Percentiles rank a stretch among this genome's conserved stretches.
phyloP scores from a whole-genome alignment of 192 early-diverging fungal genomes.

The Coemansia sp. region DNA sequence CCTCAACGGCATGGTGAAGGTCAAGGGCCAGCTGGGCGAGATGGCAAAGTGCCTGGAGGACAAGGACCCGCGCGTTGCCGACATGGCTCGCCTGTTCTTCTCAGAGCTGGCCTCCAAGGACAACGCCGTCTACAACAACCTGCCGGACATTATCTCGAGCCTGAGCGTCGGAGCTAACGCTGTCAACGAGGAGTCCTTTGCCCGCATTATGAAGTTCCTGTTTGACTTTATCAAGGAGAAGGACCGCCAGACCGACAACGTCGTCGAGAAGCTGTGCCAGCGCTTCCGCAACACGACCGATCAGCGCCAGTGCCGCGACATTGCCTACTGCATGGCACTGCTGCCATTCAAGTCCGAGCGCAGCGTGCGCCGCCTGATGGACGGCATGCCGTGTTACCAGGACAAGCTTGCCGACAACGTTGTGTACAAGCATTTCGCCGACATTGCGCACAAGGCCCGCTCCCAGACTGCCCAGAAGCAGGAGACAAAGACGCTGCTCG shows the following conservation, averaged over 20 bases:
- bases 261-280: constrained; percentile 95
- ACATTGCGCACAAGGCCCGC: constrained; percentile 81
- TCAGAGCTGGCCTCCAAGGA: constrained; percentile 94
- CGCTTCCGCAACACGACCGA: constrained; percentile 84
- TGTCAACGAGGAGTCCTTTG: constrained; percentile 82
- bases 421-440: constrained; percentile 81
- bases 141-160: constrained; percentile 97
- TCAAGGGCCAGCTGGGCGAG: constrained; percentile 96
- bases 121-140: constrained; percentile 98
- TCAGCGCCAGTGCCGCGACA: constrained; percentile 79
- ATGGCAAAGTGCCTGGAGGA: constrained; percentile 98
- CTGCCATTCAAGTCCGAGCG: constrained; percentile 87
- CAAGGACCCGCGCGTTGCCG: constrained; percentile 81
- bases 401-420: constrained; percentile 87
- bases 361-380: constrained; percentile 80
- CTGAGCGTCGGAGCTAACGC: constrained; percentile 65
- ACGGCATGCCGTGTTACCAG: constrained; percentile 80
- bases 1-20: constrained; percentile 99
- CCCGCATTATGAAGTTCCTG: constrained; percentile 91
- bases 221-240: constrained; percentile 91
- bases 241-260: constrained; percentile 93
- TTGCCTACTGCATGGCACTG: constrained; percentile 87
- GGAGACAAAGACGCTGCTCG: constrained; percentile 76
- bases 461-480: constrained; percentile 57
- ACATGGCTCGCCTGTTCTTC: constrained; percentile 94